Base-by-base conservation (phyloP, 2,329 filamentous ascomycete genomes). In the Cladosporium halotolerans region DNA sequence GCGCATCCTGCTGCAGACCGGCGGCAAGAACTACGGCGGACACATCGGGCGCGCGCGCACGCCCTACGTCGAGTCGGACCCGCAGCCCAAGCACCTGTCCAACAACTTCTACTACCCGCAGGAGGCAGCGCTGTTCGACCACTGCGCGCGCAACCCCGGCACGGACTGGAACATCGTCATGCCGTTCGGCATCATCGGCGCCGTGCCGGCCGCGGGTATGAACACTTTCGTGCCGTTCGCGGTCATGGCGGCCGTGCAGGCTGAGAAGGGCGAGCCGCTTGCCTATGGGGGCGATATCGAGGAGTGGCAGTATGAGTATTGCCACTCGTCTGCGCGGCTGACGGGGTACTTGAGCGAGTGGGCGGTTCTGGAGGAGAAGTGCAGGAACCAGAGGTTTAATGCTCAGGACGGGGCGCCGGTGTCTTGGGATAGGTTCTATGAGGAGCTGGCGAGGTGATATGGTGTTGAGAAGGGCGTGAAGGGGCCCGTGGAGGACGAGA, bases 71-170 rank as follows among this genome's bases (percentile, higher is more conserved):
- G 76, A 79, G 60, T 67, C 67, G 4, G 73, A 76, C 55, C 70
- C 73, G 1, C 47, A 74, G 19, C 53, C 74, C 6, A 64, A 75
- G 3, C 57, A 61, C 5, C 66, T 75, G 0, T 71, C 73, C 51
- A 69, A 72, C 1, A 78, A 79, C 62, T 79, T 79, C 61, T 79
- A 79, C 68, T 79, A 78, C 57, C 60, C 67, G 0, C 76, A 79
- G 62, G 76, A 79, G 63, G 75, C 79, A 53, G 62, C 64, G 4
- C 67, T 79, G 4, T 66, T 62, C 39, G 59, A 63, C 0, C 78
- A 67, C 58, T 75, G 74, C 59, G 52, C 60, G 10, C 23, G 41
- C 9, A 57, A 63, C 4, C 60, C 72, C 9, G 53, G 53, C 13
- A 61, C 63, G 3, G 55, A 55, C 9, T 79, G 72, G 73, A 77